A percentile compares a stretch with the other conserved stretches of the same genome.
Evolutionary conservation across 331 rosid genomes (phyloP).

Genomic region (Cucumis variabilis): DNA sequence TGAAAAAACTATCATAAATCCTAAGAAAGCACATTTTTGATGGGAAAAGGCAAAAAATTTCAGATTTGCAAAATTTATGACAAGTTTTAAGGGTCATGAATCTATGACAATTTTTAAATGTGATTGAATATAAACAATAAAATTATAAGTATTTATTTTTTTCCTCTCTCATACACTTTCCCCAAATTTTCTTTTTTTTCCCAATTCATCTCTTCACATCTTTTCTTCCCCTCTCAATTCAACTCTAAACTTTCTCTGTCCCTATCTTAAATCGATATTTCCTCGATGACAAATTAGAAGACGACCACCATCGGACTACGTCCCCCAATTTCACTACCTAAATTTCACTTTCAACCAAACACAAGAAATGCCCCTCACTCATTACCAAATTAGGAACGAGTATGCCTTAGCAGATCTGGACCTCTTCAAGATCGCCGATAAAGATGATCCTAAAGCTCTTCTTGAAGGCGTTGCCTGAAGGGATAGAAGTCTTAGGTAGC

Average conservation of each 20-base stretch:
- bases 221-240: conserved; percentile 28
- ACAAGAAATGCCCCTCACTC: conserved; percentile 79
- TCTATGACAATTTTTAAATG: too few species aligned
- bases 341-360: neutral
- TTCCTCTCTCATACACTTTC: too few species aligned
- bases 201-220: conserved; percentile 38
- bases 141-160: too few species aligned
- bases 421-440: conserved; percentile 75
- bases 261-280: conserved; percentile 2
- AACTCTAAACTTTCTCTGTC: conserved; percentile 19
- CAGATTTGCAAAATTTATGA: too few species aligned
- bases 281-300: conserved; percentile 48
- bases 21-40: too few species aligned
- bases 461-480: conserved; percentile 87
- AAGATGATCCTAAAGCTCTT: conserved; percentile 92
- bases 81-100: too few species aligned
- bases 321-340: neutral
- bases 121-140: too few species aligned
- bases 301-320: neutral
- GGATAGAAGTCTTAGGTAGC: too few species aligned
- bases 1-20: too few species aligned
- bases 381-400: conserved; percentile 76
- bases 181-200: too few species aligned
- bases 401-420: conserved; percentile 88
- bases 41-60: too few species aligned